phyloP scores from a whole-genome alignment of 345 rosid genomes.

The Gossypium stocksii region DNA sequence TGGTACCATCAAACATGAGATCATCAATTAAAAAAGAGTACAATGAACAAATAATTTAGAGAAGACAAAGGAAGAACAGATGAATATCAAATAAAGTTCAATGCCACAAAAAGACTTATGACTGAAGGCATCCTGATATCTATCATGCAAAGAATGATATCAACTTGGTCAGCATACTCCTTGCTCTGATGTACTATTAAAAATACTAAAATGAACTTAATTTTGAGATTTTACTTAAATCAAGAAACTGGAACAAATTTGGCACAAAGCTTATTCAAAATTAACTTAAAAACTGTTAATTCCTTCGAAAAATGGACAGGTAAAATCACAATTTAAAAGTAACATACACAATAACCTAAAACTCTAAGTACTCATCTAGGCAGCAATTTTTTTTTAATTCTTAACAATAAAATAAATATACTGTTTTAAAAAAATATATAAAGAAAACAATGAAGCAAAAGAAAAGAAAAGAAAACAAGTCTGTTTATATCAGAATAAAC shows the following conservation, averaged over 20 bases:
- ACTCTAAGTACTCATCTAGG: background rate
- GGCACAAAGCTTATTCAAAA: background rate
- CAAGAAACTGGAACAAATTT: background rate
- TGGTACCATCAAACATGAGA: background rate
- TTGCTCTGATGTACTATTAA: background rate
- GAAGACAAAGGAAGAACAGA: background rate
- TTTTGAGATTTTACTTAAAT: background rate
- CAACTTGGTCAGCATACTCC: background rate
- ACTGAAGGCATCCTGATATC: background rate
- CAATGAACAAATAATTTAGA: background rate
- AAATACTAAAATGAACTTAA: background rate
- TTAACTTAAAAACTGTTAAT: background rate
- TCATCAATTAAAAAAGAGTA: constrained; percentile 1
- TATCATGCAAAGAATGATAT: background rate
- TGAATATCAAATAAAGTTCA: constrained; percentile 5
- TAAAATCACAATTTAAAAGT: background rate
- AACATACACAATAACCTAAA: background rate
- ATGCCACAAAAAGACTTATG: background rate
- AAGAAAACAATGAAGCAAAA: background rate
- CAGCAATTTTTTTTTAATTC: background rate
- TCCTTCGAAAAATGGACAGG: background rate
- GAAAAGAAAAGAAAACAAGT: background rate
- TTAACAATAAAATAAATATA: background rate
- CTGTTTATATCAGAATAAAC: background rate
- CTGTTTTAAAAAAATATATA: background rate